A percentile compares a stretch with the other conserved stretches of the same genome.
phyloP scores from a whole-genome alignment of 305 asterid species.

The Fraxinus sp. region DNA sequence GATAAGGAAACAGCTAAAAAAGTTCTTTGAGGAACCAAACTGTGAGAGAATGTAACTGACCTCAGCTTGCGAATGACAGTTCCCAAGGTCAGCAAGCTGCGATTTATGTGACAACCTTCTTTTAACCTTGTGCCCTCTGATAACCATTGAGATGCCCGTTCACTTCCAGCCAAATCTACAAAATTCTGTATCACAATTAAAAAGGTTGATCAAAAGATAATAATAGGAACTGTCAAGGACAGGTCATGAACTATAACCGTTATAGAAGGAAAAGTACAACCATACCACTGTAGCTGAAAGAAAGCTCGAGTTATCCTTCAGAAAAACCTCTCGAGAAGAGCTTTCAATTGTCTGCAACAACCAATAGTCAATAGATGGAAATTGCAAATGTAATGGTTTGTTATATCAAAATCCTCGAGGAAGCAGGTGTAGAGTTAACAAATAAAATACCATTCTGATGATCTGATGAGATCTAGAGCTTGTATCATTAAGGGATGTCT shows the following conservation, averaged over 20 bases:
- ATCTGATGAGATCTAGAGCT: conserved; percentile 89
- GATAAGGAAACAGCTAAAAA: neutral
- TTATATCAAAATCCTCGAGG: neutral
- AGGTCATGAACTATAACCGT: conserved; percentile 3
- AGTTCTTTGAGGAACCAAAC: neutral
- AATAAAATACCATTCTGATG: conserved; percentile 63
- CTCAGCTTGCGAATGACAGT: conserved; percentile 93
- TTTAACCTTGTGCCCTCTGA: conserved; percentile 92
- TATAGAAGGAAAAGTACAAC: conserved; percentile 1
- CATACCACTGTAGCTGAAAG: conserved; percentile 89
- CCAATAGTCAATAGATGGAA: conserved; percentile 18
- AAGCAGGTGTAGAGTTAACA: neutral
- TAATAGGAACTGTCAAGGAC: conserved; percentile 36
- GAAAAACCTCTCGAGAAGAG: conserved; percentile 63
- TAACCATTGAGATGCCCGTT: conserved; percentile 89
- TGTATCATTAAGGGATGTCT: conserved; percentile 70
- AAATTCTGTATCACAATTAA: conserved; percentile 85
- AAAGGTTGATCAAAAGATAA: conserved; percentile 37
- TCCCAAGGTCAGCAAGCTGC: conserved; percentile 90
- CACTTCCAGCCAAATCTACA: conserved; percentile 97
- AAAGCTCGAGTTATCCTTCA: conserved; percentile 49
- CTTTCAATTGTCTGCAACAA: conserved; percentile 83
- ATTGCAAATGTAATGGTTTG: neutral
- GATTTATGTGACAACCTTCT: conserved; percentile 96
- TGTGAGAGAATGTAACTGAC: conserved; percentile 29